Evolutionary conservation across 2,329 filamentous ascomycete species (phyloP).

Genomic region (Hypoxylon sp.): DNA sequence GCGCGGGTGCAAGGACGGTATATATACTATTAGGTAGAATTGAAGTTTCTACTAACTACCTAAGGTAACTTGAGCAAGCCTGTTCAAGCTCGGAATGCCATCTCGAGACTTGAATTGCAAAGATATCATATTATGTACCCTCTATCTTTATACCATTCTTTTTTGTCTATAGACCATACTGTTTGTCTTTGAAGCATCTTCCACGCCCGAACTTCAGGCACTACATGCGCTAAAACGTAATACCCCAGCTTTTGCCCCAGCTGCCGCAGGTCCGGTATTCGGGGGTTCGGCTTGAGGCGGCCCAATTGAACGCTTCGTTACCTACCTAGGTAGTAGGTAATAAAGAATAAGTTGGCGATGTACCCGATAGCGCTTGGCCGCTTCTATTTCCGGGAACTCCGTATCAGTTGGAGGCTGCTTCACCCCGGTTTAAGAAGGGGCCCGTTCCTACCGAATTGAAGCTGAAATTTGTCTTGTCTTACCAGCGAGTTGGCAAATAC

Average conservation of each 20-base stretch:
- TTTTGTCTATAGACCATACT: not conserved
- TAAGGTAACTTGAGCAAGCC: constrained; percentile 27
- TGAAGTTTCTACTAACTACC: constrained; percentile 25
- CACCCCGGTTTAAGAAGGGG: constrained; percentile 6
- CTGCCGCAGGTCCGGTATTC: constrained; percentile 17
- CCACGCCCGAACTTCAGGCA: constrained; percentile 16
- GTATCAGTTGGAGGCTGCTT: constrained; percentile 21
- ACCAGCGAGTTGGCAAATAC: not conserved
- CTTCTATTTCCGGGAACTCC: constrained; percentile 15
- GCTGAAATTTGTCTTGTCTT: constrained; percentile 5
- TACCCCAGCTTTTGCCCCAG: constrained; percentile 32
- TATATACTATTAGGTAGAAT: constrained; percentile 34
- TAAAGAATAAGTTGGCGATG: constrained; percentile 27
- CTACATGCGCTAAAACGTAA: constrained; percentile 38
- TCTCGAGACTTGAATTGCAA: not conserved
- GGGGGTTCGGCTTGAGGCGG: constrained; percentile 45
- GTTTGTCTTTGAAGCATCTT: no score
- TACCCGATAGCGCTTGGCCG: constrained; percentile 32
- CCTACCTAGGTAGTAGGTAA: no score
- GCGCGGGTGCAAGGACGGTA: constrained; percentile 27
- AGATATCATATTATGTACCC: no score
- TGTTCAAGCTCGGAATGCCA: not conserved
- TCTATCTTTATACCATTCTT: not conserved
- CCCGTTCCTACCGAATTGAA: constrained; percentile 5
- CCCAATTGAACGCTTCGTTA: constrained; percentile 25